Conservation (phyloP, 2,329 filamentous ascomycete genomes). For the Phialophora tarda region DNA sequence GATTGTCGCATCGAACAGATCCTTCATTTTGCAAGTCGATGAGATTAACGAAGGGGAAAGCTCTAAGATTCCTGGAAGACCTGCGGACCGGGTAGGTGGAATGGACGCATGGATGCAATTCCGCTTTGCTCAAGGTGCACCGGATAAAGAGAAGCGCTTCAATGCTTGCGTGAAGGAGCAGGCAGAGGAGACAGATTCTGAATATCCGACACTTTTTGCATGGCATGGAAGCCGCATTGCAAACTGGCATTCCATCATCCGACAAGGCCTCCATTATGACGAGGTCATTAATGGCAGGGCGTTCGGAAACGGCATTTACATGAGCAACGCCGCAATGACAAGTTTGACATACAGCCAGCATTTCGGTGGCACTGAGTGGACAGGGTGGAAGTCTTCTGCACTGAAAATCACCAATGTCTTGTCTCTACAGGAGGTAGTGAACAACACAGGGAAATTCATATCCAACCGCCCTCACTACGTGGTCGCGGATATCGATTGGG, state of each 20-base stretch:
- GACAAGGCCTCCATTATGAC: slow-evolving; percentile 78
- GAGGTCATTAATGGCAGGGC: slow-evolving; percentile 68
- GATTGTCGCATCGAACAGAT: slow-evolving; percentile 89
- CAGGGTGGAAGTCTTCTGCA: slow-evolving; percentile 70
- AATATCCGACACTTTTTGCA: slow-evolving; percentile 75
- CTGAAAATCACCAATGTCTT: slow-evolving; percentile 66
- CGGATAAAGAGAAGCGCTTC: slow-evolving; percentile 83
- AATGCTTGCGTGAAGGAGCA: slow-evolving; percentile 63
- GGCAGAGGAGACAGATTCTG: slow-evolving; percentile 45
- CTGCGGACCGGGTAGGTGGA: slow-evolving; percentile 62
- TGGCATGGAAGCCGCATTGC: slow-evolving; percentile 79
- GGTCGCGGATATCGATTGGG: slow-evolving; percentile 78
- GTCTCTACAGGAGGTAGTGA: slow-evolving; percentile 85
- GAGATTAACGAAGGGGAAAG: slow-evolving; percentile 41
- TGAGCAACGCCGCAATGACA: slow-evolving; percentile 64
- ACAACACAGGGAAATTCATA: slow-evolving; percentile 68
- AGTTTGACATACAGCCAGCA: slow-evolving; percentile 60
- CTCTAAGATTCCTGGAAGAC: background rate
- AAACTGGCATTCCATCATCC: slow-evolving; percentile 92
- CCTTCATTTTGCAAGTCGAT: slow-evolving; percentile 80
- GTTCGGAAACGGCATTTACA: slow-evolving; percentile 81
- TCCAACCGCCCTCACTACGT: slow-evolving; percentile 68
- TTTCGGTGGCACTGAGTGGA: slow-evolving; percentile 28
- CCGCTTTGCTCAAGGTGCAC: slow-evolving; percentile 83
- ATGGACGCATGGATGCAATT: slow-evolving; percentile 78